phyloP scores from a whole-genome alignment of 257 asterid genomes.

The Solanum medicagineum region DNA sequence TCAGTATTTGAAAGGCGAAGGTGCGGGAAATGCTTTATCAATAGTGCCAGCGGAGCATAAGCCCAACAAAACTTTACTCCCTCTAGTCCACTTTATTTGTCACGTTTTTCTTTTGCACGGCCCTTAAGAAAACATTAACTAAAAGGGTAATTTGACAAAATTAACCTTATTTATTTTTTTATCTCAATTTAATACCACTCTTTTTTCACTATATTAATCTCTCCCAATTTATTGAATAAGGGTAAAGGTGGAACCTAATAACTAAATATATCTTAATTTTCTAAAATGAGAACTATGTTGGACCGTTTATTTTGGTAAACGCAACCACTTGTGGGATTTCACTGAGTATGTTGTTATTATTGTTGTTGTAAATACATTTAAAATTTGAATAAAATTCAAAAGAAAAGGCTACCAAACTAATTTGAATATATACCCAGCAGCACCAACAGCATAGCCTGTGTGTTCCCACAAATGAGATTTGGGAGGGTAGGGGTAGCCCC shows the following conservation, averaged over 20 bases:
- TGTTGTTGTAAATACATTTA: background rate
- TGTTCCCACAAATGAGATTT: background rate
- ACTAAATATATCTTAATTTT: background rate
- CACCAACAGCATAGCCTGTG: background rate
- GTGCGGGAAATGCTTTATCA: background rate
- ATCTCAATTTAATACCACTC: background rate
- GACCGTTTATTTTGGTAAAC: background rate
- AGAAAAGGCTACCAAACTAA: background rate
- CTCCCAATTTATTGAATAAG: background rate
- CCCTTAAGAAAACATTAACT: background rate
- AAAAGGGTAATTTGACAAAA: background rate
- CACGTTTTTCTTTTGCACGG: background rate
- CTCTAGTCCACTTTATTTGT: background rate
- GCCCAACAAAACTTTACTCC: background rate
- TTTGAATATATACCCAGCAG: background rate
- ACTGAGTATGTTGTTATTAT: no score
- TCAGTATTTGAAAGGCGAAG: background rate
- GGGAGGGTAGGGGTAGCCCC: background rate
- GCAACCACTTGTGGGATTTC: no score
- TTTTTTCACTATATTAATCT: background rate
- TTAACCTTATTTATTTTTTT: background rate
- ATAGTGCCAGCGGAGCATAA: background rate
- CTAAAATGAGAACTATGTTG: background rate
- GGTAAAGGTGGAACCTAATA: background rate
- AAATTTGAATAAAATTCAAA: background rate